These are phyloP conservation scores for Acephala macrosclerotiorum DNA, from an alignment of 2,329 filamentous ascomycete genomes.

Conservation along the genomic window DNA sequence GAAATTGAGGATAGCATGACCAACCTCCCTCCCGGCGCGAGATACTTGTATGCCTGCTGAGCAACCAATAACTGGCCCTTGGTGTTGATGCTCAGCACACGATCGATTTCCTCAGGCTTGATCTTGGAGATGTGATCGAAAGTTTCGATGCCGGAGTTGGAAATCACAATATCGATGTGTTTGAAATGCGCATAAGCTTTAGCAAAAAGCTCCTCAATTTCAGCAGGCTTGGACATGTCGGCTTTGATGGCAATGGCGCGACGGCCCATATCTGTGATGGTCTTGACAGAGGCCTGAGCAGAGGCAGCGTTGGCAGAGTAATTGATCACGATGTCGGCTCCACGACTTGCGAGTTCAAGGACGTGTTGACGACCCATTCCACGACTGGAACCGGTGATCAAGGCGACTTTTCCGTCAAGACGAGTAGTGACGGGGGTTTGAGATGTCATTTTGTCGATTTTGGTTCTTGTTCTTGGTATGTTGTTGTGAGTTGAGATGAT, in stretches of 20 bases:
- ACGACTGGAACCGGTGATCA: constrained; percentile 64
- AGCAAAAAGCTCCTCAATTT: constrained; percentile 32
- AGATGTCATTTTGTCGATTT: not conserved
- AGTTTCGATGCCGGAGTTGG: constrained; percentile 55
- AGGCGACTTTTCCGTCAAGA: constrained; percentile 25
- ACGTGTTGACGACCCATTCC: constrained; percentile 73
- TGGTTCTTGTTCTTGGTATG: not conserved
- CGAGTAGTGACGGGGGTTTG: not conserved
- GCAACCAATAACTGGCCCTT: constrained; percentile 78
- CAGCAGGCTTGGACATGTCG: constrained; percentile 60
- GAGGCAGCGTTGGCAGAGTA: constrained; percentile 67
- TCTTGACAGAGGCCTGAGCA: constrained; percentile 68
- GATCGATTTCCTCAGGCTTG: constrained; percentile 48
- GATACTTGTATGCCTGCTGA: constrained; percentile 75
- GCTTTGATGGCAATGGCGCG: constrained; percentile 62
- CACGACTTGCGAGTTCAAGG: constrained; percentile 70
- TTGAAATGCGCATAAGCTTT: constrained; percentile 32
- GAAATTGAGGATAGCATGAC: constrained; percentile 73
- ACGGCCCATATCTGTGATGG: constrained; percentile 59
- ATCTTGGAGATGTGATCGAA: constrained; percentile 52
- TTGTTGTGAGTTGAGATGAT: not conserved
- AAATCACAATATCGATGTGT: constrained; percentile 31
- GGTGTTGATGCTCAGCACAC: constrained; percentile 69
- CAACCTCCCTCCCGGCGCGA: constrained; percentile 72
- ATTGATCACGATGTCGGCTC: constrained; percentile 62